Evolutionary conservation across 805 yeast genomes (phyloP).

Genomic region (Yarrowia sp.): DNA sequence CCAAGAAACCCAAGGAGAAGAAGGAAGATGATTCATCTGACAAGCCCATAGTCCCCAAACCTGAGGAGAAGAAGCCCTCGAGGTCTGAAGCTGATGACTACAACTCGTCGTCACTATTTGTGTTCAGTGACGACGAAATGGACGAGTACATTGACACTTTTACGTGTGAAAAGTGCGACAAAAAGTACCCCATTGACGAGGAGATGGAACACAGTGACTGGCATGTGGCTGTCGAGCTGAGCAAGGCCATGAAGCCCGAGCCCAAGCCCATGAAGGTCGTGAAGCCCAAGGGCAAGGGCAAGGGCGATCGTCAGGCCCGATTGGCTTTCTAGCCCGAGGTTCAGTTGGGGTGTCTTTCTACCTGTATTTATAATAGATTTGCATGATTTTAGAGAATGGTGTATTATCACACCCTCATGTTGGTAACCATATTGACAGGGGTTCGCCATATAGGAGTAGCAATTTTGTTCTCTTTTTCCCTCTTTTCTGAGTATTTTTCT

Average conservation of each 20-base stretch:
- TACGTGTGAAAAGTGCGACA: slow-evolving; percentile 37
- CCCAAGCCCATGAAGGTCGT: slow-evolving; percentile 13
- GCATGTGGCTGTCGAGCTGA: slow-evolving; percentile 40
- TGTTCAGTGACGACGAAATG: slow-evolving; percentile 8
- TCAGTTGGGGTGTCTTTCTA: no score
- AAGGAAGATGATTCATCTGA: not conserved
- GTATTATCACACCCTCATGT: slow-evolving; percentile 20
- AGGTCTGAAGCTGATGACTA: not conserved
- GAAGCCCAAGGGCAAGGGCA: slow-evolving; percentile 5
- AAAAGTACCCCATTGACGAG: slow-evolving; percentile 27
- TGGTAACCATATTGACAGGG: slow-evolving; percentile 23
- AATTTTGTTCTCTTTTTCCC: not conserved
- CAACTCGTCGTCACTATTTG: slow-evolving; percentile 1
- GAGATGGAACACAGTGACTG: slow-evolving; percentile 41
- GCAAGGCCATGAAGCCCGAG: slow-evolving; percentile 11
- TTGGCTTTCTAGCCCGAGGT: slow-evolving; percentile 1
- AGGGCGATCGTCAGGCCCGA: not conserved
- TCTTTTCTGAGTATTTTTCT: not conserved
- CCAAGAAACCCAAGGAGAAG: not conserved
- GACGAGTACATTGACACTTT: slow-evolving; percentile 10
- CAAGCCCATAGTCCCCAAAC: not conserved
- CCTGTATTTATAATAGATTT: slow-evolving; percentile 1
- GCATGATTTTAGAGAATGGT: not conserved
- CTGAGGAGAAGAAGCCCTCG: not conserved
- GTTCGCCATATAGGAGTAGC: slow-evolving; percentile 23